Conservation (phyloP, 495 filamentous ascomycete species). For the Astrocystis sublimbata region DNA sequence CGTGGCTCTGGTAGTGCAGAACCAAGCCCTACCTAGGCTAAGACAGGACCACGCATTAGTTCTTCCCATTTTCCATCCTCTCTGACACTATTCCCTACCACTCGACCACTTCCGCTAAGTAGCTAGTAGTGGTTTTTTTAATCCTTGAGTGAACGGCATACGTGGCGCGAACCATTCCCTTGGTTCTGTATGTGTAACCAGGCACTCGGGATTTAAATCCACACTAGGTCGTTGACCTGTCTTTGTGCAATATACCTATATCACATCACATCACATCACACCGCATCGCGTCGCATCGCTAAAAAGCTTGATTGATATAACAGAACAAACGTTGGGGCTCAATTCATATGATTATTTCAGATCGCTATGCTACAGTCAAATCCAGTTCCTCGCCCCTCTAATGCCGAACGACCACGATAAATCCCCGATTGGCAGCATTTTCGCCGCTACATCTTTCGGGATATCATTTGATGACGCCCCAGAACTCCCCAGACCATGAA, state of each 20-base stretch:
- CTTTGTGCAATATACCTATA: no score
- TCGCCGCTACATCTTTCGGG: not conserved
- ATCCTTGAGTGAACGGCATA: not conserved
- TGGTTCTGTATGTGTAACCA: constrained; percentile 1
- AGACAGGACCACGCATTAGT: constrained; percentile 10
- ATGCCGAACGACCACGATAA: not conserved
- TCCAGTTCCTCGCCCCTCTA: not conserved
- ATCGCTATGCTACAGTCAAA: constrained; percentile 1
- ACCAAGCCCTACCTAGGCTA: constrained; percentile 3
- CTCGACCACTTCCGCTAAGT: not conserved
- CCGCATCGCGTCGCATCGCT: no score
- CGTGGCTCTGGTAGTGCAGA: constrained; percentile 4
- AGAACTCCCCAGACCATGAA: not conserved
- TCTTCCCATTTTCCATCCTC: not conserved
- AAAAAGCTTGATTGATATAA: no score
- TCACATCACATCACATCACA: no score
- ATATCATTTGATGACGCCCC: not conserved
- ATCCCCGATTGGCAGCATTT: not conserved
- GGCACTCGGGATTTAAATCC: constrained; percentile 1
- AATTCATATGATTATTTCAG: constrained; percentile 13
- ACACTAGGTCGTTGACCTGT: not conserved
- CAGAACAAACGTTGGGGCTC: constrained; percentile 12
- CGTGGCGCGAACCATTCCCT: not conserved
- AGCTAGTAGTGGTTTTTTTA: not conserved
- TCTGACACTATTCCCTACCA: not conserved